Base-by-base conservation (phyloP, 805 yeast genomes). In the Starmerella powellii region DNA sequence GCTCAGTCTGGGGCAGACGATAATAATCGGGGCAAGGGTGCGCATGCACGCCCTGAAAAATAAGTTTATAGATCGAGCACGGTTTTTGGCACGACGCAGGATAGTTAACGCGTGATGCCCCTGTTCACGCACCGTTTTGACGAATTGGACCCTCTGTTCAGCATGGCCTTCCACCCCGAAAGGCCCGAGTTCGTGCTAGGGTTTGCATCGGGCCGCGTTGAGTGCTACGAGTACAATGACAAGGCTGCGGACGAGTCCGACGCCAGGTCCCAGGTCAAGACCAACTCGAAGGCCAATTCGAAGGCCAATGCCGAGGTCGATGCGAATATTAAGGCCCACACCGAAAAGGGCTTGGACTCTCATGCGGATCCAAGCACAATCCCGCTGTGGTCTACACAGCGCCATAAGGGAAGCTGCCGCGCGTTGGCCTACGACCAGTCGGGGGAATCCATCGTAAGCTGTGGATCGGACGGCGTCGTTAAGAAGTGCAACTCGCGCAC, bases 371-470 rank as follows among this genome's bases (percentile, higher is more conserved):
- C n/a, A n/a, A n/a, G n/a, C n/a, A n/a, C n/a, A n/a, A n/a, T 49
- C 10, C 47, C 44, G 16, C 38, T 65, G 16, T 88, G 98, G 98
- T 73, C 79, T 42, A 87, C 96, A 0, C 82, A 74, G 54, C 72
- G 97, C 57, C 97, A 88, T 57, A 86, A 85, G 59, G 87, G 85
- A 1, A 79, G 94, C 49, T 84, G 94, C 46, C 65, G 98, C 33
- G 73, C 80, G 3, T 63, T 83, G 2, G 64, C 73, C 6, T 78
- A 84, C 58, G 31, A 32, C 21, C 42, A 34, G 15, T 65, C 71
- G 1, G 85, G 85, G 2, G 57, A 62, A 5, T 70, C 70, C n/a
- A 69, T 86, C 0, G 82, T 67, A 54, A 70, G 94, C 0, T 74
- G 77, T 16, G 97, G 97, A 0, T 71, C 81, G 0, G 98, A 88